phyloP scores from a whole-genome alignment of 2,329 filamentous ascomycete genomes.

The Aotearoamyces nothofagi region DNA sequence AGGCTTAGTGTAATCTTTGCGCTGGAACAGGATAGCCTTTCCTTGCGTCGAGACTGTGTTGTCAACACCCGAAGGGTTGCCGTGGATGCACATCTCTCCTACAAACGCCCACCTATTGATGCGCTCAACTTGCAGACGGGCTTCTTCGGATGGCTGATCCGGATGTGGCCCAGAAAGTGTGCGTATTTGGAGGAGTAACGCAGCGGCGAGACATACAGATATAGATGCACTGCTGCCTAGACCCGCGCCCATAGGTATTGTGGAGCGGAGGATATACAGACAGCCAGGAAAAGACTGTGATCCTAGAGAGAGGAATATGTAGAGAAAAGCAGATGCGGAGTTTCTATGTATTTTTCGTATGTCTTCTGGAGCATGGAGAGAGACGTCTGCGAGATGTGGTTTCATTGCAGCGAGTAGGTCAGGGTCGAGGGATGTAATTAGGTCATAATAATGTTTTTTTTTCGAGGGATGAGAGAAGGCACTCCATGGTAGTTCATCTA shows the following conservation, averaged over 20 bases:
- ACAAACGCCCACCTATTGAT: constrained; percentile 99
- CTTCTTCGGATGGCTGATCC: constrained; percentile 77
- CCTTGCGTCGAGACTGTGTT: constrained; percentile 92
- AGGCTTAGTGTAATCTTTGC: constrained; percentile 62
- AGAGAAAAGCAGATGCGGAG: constrained; percentile 77
- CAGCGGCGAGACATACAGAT: constrained; percentile 72
- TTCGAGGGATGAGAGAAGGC: constrained; percentile 66
- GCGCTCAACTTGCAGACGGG: constrained; percentile 77
- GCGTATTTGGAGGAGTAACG: constrained; percentile 75
- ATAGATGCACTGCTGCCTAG: constrained; percentile 92
- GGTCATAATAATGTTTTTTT: constrained; percentile 90
- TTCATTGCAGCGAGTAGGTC: constrained; percentile 70
- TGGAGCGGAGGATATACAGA: constrained; percentile 82
- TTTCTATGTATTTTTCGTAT: constrained; percentile 71
- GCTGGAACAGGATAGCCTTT: constrained; percentile 84
- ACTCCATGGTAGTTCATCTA: constrained; percentile 79
- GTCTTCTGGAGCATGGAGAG: constrained; percentile 46
- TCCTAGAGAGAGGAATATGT: constrained; percentile 80
- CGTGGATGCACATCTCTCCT: constrained; percentile 92
- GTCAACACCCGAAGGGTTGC: constrained; percentile 90
- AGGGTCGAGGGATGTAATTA: constrained; percentile 68
- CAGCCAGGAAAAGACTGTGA: constrained; percentile 65
- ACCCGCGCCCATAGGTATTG: constrained; percentile 82
- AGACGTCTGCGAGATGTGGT: constrained; percentile 63
- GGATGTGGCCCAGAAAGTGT: constrained; percentile 82